Percentiles rank a stretch among this genome's conserved stretches.
phyloP scores from a whole-genome alignment of 2,329 filamentous ascomycete genomes.

The Botrytis paeoniae region DNA sequence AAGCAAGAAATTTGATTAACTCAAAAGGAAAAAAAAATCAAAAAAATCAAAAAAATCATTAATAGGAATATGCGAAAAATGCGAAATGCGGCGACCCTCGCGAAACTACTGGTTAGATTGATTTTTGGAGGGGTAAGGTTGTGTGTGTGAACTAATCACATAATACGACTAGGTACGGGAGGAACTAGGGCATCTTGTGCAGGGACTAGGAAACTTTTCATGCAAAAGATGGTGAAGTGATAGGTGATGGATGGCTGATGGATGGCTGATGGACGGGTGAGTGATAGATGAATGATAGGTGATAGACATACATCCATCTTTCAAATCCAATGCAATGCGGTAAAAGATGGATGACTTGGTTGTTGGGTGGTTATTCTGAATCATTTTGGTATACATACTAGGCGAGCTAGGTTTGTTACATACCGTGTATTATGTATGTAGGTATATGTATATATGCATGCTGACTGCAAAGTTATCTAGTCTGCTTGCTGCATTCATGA shows the following conservation, averaged over 20 bases:
- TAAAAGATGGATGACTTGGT: not conserved
- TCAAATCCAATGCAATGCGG: not conserved
- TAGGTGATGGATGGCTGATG: not conserved
- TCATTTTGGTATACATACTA: not conserved
- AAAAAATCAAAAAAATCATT: constrained; percentile 2
- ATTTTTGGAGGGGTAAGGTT: constrained; percentile 8
- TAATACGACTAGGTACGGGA: not conserved
- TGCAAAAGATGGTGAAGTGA: constrained; percentile 1
- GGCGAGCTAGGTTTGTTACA: not conserved
- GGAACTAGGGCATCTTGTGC: constrained; percentile 1
- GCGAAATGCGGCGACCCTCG: constrained; percentile 19
- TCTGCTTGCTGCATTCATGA: not conserved
- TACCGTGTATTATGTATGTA: not conserved
- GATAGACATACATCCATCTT: not conserved
- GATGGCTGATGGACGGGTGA: too few relatives aligned
- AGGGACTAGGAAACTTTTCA: not conserved
- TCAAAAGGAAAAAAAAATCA: not conserved
- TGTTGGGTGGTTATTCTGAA: constrained; percentile 5
- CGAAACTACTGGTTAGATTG: constrained; percentile 16
- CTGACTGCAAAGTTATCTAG: not conserved
- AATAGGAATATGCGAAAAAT: constrained; percentile 16
- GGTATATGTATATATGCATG: not conserved
- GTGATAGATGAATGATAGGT: not conserved
- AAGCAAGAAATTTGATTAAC: not conserved
- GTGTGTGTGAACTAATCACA: not conserved